Evolutionary conservation across 1,284 basidiomycete genomes (phyloP).

Genomic region (Sporisorium reilianum): DNA sequence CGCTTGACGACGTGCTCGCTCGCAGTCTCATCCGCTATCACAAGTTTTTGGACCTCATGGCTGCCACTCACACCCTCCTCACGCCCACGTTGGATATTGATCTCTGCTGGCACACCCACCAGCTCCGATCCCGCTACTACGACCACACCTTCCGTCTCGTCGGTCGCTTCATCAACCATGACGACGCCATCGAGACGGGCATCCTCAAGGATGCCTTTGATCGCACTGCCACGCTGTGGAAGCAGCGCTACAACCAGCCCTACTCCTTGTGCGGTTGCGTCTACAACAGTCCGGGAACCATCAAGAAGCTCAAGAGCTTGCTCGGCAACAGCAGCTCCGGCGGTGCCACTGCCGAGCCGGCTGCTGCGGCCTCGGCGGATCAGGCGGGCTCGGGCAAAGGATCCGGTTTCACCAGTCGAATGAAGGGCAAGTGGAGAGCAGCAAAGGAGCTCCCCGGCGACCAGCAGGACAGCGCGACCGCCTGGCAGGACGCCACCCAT

Average conservation of each 20-base stretch:
- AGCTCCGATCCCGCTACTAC: constrained; percentile 43
- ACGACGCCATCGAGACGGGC: constrained; percentile 58
- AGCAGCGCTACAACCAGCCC: constrained; percentile 44
- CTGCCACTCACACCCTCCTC: constrained; percentile 17
- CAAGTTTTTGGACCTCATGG: constrained; percentile 47
- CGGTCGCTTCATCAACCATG: constrained; percentile 60
- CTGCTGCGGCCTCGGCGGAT: not conserved
- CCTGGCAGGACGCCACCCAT: constrained; percentile 48
- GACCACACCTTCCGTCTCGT: constrained; percentile 39
- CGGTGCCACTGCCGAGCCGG: constrained; percentile 1
- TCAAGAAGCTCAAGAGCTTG: constrained; percentile 38
- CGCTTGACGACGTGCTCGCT: constrained; percentile 30
- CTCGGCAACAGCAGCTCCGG: constrained; percentile 17
- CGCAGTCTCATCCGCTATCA: constrained; percentile 56
- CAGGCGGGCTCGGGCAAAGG: constrained; percentile 7
- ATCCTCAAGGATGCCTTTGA: constrained; percentile 53
- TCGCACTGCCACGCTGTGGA: constrained; percentile 51
- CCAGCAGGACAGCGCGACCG: constrained; percentile 15
- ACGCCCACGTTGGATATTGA: constrained; percentile 62
- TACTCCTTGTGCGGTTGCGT: constrained; percentile 57
- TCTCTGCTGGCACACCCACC: constrained; percentile 61
- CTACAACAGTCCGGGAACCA: constrained; percentile 37
- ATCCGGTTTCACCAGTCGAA: constrained; percentile 24
- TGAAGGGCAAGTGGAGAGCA: constrained; percentile 47
- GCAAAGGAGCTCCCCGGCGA: constrained; percentile 42